phyloP scores from a whole-genome alignment of 441 rosid species.

The Pelargonium australe region DNA sequence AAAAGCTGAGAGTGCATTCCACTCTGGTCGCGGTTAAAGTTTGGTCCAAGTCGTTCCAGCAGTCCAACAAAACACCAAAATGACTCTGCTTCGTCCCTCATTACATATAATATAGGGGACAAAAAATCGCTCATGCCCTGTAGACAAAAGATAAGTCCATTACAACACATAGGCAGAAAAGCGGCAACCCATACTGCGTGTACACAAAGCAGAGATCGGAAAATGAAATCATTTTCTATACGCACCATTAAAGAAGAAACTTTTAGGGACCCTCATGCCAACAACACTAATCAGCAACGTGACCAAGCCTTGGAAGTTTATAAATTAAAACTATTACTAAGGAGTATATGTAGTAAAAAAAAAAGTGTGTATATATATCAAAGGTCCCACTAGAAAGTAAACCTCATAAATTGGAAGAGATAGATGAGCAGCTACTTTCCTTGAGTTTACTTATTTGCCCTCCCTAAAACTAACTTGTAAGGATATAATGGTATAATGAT shows the following conservation, averaged over 20 bases:
- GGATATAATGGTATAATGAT: neutral
- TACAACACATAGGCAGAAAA: neutral
- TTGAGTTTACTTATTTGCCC: neutral
- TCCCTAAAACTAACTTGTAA: neutral
- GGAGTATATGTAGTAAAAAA: no score
- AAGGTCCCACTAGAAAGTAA: neutral
- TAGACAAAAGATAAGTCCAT: conserved; percentile 12
- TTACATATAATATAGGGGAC: conserved; percentile 84
- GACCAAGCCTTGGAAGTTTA: neutral
- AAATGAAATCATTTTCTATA: neutral
- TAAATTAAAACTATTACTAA: neutral
- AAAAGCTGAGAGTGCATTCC: conserved; percentile 98
- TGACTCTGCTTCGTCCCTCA: conserved; percentile 83
- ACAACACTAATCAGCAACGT: neutral
- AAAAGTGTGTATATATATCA: neutral
- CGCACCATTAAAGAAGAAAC: neutral
- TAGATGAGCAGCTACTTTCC: neutral
- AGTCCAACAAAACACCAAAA: conserved; percentile 96
- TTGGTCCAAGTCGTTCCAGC: conserved; percentile 97
- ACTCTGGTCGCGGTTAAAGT: conserved; percentile 92
- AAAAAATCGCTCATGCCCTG: conserved; percentile 98
- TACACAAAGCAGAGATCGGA: neutral
- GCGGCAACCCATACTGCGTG: neutral
- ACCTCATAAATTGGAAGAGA: neutral
- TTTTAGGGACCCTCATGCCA: neutral